Evolutionary conservation across 345 rosid genomes (phyloP).

Genomic region (Gynandropsis gynandra): DNA sequence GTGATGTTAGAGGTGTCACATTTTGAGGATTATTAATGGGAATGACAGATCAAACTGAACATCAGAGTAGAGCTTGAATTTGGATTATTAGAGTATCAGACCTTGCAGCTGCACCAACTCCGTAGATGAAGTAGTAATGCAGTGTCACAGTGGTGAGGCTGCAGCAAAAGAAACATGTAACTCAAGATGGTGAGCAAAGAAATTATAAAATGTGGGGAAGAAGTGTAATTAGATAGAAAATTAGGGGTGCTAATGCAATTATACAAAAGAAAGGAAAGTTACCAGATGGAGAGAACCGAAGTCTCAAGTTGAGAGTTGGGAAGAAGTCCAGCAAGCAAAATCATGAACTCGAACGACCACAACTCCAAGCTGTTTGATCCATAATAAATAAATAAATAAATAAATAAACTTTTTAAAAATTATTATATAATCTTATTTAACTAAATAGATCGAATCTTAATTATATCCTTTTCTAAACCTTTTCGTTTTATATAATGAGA

Average conservation of each 20-base stretch:
- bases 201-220: slow-evolving; percentile 3
- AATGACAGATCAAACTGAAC: too few relatives aligned
- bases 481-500: too few relatives aligned
- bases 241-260: not conserved
- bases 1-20: too few relatives aligned
- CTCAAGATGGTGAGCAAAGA: slow-evolving; percentile 36
- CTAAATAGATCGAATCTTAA: too few relatives aligned
- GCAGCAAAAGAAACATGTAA: slow-evolving; percentile 48
- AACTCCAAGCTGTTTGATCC: slow-evolving; percentile 27
- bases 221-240: not conserved
- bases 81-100: not conserved
- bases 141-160: slow-evolving; percentile 25
- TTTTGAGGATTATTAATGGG: too few relatives aligned
- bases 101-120: slow-evolving; percentile 38
- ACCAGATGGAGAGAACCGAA: slow-evolving; percentile 41
- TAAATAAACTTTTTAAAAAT: too few relatives aligned
- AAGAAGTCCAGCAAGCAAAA: slow-evolving; percentile 28
- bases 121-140: slow-evolving; percentile 29
- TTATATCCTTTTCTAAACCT: too few relatives aligned
- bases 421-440: too few relatives aligned
- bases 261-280: not conserved
- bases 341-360: slow-evolving; percentile 33
- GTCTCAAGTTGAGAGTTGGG: slow-evolving; percentile 36
- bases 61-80: not conserved
- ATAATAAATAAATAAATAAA: not conserved